Evolutionary conservation across 306 rosid genomes (phyloP), one percentile per base, ranked within the genome.

Genomic region (Corylus avellana): DNA sequence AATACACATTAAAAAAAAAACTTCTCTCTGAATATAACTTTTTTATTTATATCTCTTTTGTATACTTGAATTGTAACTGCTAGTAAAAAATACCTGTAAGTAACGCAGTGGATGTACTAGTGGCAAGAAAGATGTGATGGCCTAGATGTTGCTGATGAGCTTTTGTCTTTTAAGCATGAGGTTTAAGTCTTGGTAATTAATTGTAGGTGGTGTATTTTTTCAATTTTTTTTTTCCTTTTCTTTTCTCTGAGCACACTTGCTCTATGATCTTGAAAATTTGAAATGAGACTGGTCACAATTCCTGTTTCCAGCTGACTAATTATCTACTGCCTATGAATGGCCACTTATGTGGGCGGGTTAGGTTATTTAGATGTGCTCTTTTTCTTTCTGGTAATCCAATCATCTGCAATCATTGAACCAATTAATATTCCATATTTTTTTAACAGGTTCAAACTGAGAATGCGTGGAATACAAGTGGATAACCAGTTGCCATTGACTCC

Each of bases 401-500:
- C 51, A 73, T 72, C 39, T 75, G 37, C 39, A 16, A 20, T 54
- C 29, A 72, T 67, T 80, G 53, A 76, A 22, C 84, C 76, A 85
- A 81, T 72, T 69, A 63, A 47, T 69, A 22, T 85, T 50, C 67
- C 68, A 56, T 47, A 51, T 72, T 64, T 18, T 78, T 56, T 73
- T 76, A 75, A 77, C 92, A 95, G 95, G 88, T 92, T 91, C 75
- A 91, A 95, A 90, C 80, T 95, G 79, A 89, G 92, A 90, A 93
- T 95, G 98, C 79, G 80, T 27, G 93, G 97, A 78, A 74, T 95
- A 74, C 99, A 95, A 84, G 86, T 93, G 80, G 99, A 95, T 88
- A 95, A 90, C 88, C 99, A 95, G 83, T 86, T 95, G 88, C 99
- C 99, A 35, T 79, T 95, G 86, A 93, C 91, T 57, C 99, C 97